Base-by-base conservation (phyloP, 495 filamentous ascomycete genomes). In the Aspergillus saccharolyticus region DNA sequence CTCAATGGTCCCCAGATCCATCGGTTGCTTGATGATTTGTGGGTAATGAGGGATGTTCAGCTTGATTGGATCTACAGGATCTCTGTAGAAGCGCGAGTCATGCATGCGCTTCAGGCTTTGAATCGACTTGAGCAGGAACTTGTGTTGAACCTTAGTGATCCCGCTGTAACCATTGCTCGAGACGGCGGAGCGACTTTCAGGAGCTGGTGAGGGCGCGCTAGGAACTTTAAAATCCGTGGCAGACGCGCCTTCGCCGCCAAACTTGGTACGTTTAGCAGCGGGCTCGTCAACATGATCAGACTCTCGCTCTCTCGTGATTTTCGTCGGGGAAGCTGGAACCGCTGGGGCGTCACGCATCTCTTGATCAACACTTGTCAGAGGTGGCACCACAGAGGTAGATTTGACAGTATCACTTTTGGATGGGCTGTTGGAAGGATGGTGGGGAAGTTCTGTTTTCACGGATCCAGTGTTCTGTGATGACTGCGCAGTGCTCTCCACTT, bases 1-100 rank as follows among this genome's bases (percentile, higher is more conserved):
- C 61, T 97, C 94, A 66, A 97, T 89, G 2, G 84, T 87, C 47
- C 77, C 78, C 14, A 98, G 79, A 67, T 97, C 94, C 78, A 93
- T 90, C 0, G 92, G 91, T 0, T 84, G 78, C 19, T 81, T 80
- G 58, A 98, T 81, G 60, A 89, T 82, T 3, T 79, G 76, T 3
- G 73, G 76, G 67, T 98, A 98, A 25, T 74, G 79, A 0, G 87
- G 87, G 42, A 90, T 86, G 52, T 85, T 85, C 55, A 89, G 63
- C 30, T 79, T 81, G 16, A 84, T 70, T 4, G 75, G 73, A 60
- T 92, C 84, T 5, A 98, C 94, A 0, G 95, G 86, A 43, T 84
- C 80, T 46, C 78, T 74, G 70, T 96, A 97, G 33, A 83, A 79
- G 4, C 71, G 70, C 14, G 91, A 85, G 56, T 85, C 83, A 64